Evolutionary conservation across 73 alveolate species (phyloP).

Genomic region (Breviolum minutum): DNA sequence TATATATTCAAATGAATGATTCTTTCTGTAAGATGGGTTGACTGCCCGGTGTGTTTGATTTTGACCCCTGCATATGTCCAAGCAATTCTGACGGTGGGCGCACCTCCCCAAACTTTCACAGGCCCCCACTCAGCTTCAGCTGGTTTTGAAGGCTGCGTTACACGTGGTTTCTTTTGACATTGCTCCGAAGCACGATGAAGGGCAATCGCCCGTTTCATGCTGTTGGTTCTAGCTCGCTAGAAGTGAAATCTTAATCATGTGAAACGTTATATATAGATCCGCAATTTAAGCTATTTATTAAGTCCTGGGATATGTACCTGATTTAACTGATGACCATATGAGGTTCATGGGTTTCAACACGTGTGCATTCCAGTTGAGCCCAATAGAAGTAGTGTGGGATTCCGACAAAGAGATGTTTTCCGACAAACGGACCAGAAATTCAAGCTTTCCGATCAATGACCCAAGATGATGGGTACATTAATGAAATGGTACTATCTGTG

Average conservation of each 20-base stretch:
- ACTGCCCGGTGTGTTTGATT: not conserved
- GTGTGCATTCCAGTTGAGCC: no score
- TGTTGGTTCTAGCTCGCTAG: not conserved
- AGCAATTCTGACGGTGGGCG: not conserved
- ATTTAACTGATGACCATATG: not conserved
- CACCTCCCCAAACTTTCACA: not conserved
- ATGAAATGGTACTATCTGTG: not conserved
- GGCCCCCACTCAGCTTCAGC: not conserved
- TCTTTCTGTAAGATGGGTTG: not conserved
- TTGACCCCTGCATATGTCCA: no score
- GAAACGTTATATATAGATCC: not conserved
- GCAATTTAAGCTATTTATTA: no score
- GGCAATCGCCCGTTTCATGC: not conserved
- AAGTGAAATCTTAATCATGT: not conserved
- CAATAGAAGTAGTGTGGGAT: not conserved
- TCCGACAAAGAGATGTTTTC: not conserved
- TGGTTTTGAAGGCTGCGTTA: not conserved
- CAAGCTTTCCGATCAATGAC: not conserved
- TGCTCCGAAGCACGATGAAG: not conserved
- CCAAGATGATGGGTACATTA: not conserved
- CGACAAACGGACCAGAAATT: not conserved
- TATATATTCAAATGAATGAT: no score
- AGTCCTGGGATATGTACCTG: not conserved
- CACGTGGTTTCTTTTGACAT: not conserved
- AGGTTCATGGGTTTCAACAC: no score